Evolutionary conservation across 179 eudicot species (phyloP), one percentile per base, ranked within the genome.

Genomic region (Beta lomatogona): DNA sequence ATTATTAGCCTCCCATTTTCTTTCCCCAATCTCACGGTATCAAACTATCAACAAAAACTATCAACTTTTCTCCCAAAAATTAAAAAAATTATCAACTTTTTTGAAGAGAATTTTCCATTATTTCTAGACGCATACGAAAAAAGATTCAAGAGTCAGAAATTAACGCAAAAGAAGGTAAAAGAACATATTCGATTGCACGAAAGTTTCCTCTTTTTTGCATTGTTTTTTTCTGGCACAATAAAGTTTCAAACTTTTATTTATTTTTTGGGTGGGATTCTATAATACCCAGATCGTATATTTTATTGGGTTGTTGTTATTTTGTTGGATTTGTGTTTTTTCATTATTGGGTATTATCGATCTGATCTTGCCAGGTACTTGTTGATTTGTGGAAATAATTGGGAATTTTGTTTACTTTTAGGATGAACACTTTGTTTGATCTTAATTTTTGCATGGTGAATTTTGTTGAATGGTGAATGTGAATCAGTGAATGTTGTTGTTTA

Each of bases 241-340:
- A 76, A 81, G 84, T 21, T 54, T 77, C 22, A 72, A 82, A 41
- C 59, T 82, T 77, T 7, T 52, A 44, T 76, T 77, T 41, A 48
- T 48, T 6, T 48, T 48, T 6, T 48, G 6, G 52, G 52, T 48
- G 50, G 68, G 85, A 61, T 61, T 82, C 36, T 1, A 18, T 31
- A 45, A n/a, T 72, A 54, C 81, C 81, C 73, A 82, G 85, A 82
- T 82, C 85, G 74, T 78, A 1, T 28, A 54, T 63, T 77, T 78
- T 71, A 54, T 67, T 78, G 57, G 77, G 81, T 46, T 59, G 59
- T 52, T 45, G 14, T 15, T 59, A 16, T 41, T 55, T 55, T 50
- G 19, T 73, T 36, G n/a, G 48, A 64, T 77, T 77, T 64, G 72
- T 76, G 72, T 4, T 52, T 61, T 77, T 65, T 9, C 15, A 14